These are phyloP conservation scores for Epipyxis sp. DNA, from an alignment of 108 stramenopile genomes.

Conservation along the genomic window DNA sequence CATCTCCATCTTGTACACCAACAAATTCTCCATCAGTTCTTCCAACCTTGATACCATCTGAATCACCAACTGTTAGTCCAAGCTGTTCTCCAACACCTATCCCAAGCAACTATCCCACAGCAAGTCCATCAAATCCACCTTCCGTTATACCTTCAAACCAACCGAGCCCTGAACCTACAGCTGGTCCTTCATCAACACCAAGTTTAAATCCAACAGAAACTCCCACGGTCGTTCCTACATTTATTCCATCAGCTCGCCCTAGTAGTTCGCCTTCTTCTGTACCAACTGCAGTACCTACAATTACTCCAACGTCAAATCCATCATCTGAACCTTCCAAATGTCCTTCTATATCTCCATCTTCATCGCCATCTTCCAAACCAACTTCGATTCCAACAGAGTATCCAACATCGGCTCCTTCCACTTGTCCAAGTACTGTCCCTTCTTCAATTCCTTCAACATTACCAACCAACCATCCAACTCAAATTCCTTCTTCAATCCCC, in stretches of 20 bases:
- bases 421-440: neutral
- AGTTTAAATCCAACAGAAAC: neutral
- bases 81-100: neutral
- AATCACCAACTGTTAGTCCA: neutral
- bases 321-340: neutral
- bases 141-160: neutral
- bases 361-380: neutral
- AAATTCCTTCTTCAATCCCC: neutral
- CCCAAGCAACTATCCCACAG: neutral
- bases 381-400: neutral
- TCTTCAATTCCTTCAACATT: neutral
- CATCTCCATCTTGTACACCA: too few relatives aligned
- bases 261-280: neutral
- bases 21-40: too few relatives aligned
- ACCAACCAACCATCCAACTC: constrained; percentile 4
- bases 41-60: neutral
- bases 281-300: neutral
- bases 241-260: neutral
- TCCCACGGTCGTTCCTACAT: neutral
- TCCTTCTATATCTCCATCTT: neutral
- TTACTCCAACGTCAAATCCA: neutral
- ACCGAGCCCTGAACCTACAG: neutral
- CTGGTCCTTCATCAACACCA: neutral
- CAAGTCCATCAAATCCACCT: neutral
- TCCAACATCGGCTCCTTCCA: neutral